Conservation (phyloP, 257 asterid genomes). For the Scutellaria minor region DNA sequence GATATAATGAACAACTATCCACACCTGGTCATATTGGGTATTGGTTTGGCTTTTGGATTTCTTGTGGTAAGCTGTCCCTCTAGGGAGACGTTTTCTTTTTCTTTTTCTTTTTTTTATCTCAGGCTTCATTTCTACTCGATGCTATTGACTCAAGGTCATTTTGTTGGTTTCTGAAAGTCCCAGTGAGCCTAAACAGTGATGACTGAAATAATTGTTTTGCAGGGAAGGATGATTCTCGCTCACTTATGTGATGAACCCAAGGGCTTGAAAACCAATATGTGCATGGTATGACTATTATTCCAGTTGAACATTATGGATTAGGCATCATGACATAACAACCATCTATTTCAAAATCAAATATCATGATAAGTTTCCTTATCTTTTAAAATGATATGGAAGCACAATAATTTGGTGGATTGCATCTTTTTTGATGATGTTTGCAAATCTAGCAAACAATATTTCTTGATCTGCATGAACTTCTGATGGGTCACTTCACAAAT, state of each 20-base stretch:
- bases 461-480: not conserved
- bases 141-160: not conserved
- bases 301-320: not conserved
- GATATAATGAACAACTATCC: conserved; percentile 73
- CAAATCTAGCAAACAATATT: conserved; percentile 2
- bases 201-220: conserved; percentile 42
- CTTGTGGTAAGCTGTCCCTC: conserved; percentile 74
- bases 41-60: conserved; percentile 93
- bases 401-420: conserved; percentile 14
- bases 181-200: conserved; percentile 21
- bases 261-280: conserved; percentile 97
- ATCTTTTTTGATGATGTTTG: conserved; percentile 8
- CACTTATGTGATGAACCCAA: conserved; percentile 98
- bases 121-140: not conserved
- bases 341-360: not conserved
- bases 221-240: conserved; percentile 98
- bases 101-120: not conserved
- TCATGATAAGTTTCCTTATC: not conserved
- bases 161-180: not conserved
- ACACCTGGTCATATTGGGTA: conserved; percentile 68
- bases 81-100: conserved; percentile 13
- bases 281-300: conserved; percentile 68
- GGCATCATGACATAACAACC: not conserved
- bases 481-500: not conserved
- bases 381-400: conserved; percentile 4